Evolutionary conservation across 805 yeast species (phyloP), one percentile per base, ranked within the genome.

Genomic region (Sporopachydermia lactativora): DNA sequence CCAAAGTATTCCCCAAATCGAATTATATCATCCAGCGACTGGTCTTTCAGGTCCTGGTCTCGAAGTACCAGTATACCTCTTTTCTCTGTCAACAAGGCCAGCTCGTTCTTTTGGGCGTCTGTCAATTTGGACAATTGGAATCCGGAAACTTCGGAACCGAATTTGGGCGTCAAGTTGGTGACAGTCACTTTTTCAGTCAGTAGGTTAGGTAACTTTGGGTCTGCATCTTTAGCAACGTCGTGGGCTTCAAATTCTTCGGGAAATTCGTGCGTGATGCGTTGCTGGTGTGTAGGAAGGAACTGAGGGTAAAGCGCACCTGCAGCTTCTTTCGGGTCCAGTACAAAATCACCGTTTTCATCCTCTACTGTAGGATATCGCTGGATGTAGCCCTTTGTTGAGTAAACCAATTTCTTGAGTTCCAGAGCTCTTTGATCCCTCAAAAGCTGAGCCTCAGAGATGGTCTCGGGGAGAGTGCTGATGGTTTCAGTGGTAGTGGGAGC

Each of bases 51-150:
- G 50, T 68, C 70, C 50, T 68, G 73, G 44, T 66, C 59, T 46
- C 71, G 55, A 56, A 68, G 68, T 5, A 66, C 54, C 5, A 62
- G 67, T 15, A 68, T 68, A 41, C 71, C 71, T 50, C 71, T 57
- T 51, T 66, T 64, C 3, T 70, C 72, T 16, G 66, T 66, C 39
- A 62, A 60, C 35, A 66, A 55, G 2, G 72, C 71, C 48, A 68
- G 61, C 43, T 68, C 73, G 46, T 68, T 69, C 52, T 65, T 67
- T 13, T 64, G 70, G n/a, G 48, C 51, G 41, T 54, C 58, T 39
- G 57, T 51, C 47, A 68, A 59, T 41, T 58, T 53, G 4, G 70
- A 62, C 45, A 68, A 55, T 49, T 68, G 73, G 35, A 66, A 51
- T 13, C 68, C 69, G 4, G 42, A 44, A 36, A 68, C 49, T 43